Evolutionary conservation across 805 yeast species (phyloP).

Genomic region (Geotrichum ghanense): DNA sequence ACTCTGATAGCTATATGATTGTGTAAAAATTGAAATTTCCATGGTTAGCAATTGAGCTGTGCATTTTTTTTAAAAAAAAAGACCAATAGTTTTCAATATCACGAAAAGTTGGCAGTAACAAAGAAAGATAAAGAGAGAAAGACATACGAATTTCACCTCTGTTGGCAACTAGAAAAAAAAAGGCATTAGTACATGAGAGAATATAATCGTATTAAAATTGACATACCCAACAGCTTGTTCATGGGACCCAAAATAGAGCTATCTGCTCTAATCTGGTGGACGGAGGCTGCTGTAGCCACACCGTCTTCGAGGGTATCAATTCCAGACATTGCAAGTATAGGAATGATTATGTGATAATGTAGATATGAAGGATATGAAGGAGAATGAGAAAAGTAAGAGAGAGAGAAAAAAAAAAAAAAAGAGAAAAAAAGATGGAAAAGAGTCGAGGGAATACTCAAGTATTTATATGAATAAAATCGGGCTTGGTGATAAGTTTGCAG

Average conservation of each 20-base stretch:
- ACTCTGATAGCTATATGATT: conserved; percentile 1
- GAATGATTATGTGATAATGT: no score
- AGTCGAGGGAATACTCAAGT: no score
- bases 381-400: no score
- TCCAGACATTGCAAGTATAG: no score
- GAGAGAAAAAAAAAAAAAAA: no score
- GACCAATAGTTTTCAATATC: not conserved
- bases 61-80: not conserved
- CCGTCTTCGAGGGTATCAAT: no score
- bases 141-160: conserved; percentile 31
- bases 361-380: no score
- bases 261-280: conserved; percentile 28
- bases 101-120: conserved; percentile 1
- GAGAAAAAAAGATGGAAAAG: no score
- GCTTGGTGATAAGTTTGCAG: no score
- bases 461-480: no score
- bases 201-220: not conserved
- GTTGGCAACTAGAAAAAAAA: conserved; percentile 23
- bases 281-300: conserved; percentile 12
- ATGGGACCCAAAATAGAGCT: conserved; percentile 38
- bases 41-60: not conserved
- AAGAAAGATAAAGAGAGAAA: not conserved
- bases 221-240: conserved; percentile 34
- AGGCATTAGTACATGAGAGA: not conserved
- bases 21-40: conserved; percentile 2